Conservation (phyloP, 352 stramenopile species). For the Phytophthora brassicae region DNA sequence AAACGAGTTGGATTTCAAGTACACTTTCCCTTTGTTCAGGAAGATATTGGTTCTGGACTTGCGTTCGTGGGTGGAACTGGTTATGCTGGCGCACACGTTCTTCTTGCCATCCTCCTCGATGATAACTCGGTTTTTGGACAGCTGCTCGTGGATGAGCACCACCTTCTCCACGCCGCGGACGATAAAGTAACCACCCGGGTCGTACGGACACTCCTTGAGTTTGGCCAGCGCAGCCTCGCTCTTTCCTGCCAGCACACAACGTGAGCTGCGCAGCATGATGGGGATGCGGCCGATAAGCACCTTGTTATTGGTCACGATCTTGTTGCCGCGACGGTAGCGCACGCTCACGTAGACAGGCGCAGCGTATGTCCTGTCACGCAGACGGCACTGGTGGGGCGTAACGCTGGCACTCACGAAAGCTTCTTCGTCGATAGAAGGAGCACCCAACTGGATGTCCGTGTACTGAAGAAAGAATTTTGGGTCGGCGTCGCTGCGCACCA, state of each 20-base stretch:
- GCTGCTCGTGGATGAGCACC: conserved; percentile 99
- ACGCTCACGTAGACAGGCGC: conserved; percentile 99
- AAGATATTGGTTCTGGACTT: conserved; percentile 98
- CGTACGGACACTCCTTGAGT: conserved; percentile 99
- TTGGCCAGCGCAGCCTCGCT: conserved; percentile 93
- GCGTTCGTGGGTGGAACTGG: conserved; percentile 98
- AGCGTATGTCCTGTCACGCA: conserved; percentile 98
- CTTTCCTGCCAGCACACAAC: conserved; percentile 96
- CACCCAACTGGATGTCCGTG: conserved; percentile 97
- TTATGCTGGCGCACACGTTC: conserved; percentile 95
- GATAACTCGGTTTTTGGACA: conserved; percentile 99
- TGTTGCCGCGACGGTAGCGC: conserved; percentile 95
- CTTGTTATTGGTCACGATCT: conserved; percentile 99
- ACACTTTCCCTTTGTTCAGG: conserved; percentile 95
- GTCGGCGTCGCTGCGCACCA: conserved; percentile 92
- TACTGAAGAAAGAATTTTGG: conserved; percentile 99
- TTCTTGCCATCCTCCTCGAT: conserved; percentile 96
- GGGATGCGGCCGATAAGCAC: conserved; percentile 95
- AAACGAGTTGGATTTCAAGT: conserved; percentile 99
- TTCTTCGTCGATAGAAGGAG: conserved; percentile 97
- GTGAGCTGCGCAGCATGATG: conserved; percentile 98
- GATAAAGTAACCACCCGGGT: conserved; percentile 99
- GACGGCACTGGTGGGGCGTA: conserved; percentile 98
- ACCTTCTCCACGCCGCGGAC: conserved; percentile 99
- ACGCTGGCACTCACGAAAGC: conserved; percentile 91